Evolutionary conservation across 2,329 filamentous ascomycete species (phyloP).

Genomic region (Epichloe uncinata): DNA sequence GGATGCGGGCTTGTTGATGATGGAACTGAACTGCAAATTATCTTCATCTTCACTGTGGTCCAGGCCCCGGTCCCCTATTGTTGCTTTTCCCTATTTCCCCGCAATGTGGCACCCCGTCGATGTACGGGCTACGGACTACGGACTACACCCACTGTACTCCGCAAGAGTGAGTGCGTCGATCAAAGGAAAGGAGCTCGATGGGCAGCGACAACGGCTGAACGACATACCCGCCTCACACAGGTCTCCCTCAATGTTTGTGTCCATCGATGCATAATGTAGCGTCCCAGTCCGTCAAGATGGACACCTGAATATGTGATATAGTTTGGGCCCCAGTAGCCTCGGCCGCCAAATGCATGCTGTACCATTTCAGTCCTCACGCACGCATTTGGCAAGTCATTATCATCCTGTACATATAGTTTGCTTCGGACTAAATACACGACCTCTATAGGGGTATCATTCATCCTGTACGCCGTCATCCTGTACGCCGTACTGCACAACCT

Average conservation of each 20-base stretch:
- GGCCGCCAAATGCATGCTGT: too few relatives aligned
- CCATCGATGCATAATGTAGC: too few relatives aligned
- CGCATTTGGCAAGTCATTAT: background rate
- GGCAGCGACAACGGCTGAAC: too few relatives aligned
- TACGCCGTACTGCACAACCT: slow-evolving; percentile 2
- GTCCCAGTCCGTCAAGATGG: too few relatives aligned
- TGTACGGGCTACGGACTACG: too few relatives aligned
- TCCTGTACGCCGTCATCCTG: slow-evolving; percentile 6
- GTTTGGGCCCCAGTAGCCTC: too few relatives aligned
- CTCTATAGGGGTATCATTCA: slow-evolving; percentile 5
- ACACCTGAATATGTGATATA: too few relatives aligned
- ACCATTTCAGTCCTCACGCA: background rate
- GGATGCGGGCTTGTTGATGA: background rate
- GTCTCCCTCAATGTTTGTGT: too few relatives aligned
- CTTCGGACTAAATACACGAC: background rate
- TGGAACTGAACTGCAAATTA: background rate
- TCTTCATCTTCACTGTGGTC: background rate
- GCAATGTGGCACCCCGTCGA: background rate
- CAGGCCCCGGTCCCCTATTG: slow-evolving; percentile 1
- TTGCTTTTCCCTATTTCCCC: background rate
- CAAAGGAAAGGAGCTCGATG: background rate
- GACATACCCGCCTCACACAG: too few relatives aligned
- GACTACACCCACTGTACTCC: background rate
- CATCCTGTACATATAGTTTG: background rate
- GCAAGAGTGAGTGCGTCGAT: background rate